Evolutionary conservation across 2,329 filamentous ascomycete genomes (phyloP).

Genomic region (Penicillium sp.): DNA sequence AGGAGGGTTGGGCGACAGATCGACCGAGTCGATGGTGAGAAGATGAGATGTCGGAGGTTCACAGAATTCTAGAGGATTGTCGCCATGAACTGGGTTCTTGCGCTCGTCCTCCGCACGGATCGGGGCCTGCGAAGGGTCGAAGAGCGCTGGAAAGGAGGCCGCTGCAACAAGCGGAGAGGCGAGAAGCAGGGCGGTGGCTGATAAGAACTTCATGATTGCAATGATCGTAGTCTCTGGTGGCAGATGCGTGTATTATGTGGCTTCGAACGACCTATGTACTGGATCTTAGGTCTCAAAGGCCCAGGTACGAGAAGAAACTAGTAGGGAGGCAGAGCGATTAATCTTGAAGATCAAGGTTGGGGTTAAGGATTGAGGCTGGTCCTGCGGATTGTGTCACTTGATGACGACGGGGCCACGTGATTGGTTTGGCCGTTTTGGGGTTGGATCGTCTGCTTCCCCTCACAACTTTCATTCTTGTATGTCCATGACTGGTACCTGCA

Average conservation of each 20-base stretch:
- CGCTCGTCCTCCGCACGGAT: constrained; percentile 44
- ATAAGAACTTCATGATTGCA: constrained; percentile 48
- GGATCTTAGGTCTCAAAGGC: background rate
- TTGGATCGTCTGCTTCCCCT: constrained; percentile 7
- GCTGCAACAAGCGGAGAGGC: constrained; percentile 51
- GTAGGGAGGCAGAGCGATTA: background rate
- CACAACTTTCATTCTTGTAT: background rate
- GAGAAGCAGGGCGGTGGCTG: constrained; percentile 45
- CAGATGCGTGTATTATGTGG: background rate
- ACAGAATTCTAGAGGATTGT: constrained; percentile 85
- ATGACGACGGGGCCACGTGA: constrained; percentile 28
- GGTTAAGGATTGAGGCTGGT: constrained; percentile 13
- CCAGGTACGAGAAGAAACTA: background rate
- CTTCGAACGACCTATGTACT: background rate
- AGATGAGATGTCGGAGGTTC: constrained; percentile 69
- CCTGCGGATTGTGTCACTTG: constrained; percentile 23
- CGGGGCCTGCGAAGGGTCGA: constrained; percentile 55
- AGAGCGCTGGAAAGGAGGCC: constrained; percentile 51
- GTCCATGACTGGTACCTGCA: background rate
- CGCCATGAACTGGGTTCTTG: constrained; percentile 72
- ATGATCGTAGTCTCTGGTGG: background rate
- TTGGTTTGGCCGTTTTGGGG: constrained; percentile 10
- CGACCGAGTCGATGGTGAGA: constrained; percentile 75
- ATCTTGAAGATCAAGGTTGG: constrained; percentile 10
- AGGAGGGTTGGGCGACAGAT: constrained; percentile 85